These are phyloP conservation scores for Trametes sanguinea DNA, from an alignment of 768 basidiomycete genomes.

Conservation along the genomic window DNA sequence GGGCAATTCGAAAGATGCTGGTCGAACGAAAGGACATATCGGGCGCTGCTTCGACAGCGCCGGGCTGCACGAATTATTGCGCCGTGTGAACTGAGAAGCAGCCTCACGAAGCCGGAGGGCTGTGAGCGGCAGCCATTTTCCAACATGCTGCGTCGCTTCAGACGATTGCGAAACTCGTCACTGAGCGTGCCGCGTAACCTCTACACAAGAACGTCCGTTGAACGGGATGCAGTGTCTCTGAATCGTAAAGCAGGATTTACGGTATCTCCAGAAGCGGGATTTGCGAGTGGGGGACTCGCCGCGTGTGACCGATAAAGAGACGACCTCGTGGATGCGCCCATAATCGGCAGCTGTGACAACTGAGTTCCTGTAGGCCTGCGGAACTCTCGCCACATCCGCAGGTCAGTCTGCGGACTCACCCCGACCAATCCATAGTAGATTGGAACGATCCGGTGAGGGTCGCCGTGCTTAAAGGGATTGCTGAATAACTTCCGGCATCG, in stretches of 20 bases:
- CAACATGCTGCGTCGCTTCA: too few species aligned
- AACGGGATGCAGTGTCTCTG: not conserved
- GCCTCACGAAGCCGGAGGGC: not conserved
- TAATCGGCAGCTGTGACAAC: not conserved
- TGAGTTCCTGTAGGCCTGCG: not conserved
- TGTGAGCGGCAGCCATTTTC: not conserved
- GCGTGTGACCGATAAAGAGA: slow-evolving; percentile 12
- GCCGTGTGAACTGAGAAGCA: slow-evolving; percentile 10
- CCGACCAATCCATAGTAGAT: too few species aligned
- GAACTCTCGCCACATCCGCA: not conserved
- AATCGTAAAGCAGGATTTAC: slow-evolving; percentile 11
- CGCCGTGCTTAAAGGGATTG: too few species aligned
- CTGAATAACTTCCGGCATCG: too few species aligned
- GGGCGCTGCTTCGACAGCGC: slow-evolving; percentile 10
- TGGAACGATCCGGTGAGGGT: too few species aligned
- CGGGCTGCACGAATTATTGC: not conserved
- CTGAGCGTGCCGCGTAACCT: not conserved
- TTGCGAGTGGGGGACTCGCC: slow-evolving; percentile 4
- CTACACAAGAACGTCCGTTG: not conserved
- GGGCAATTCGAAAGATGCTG: slow-evolving; percentile 1
- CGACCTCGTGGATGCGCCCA: slow-evolving; percentile 12
- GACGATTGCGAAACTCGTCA: too few species aligned
- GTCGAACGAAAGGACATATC: not conserved
- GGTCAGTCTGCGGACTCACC: not conserved
- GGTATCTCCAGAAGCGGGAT: slow-evolving; percentile 13